These are phyloP conservation scores for Salvia sclarea DNA, from an alignment of 305 asterid genomes.

Conservation along the genomic window DNA sequence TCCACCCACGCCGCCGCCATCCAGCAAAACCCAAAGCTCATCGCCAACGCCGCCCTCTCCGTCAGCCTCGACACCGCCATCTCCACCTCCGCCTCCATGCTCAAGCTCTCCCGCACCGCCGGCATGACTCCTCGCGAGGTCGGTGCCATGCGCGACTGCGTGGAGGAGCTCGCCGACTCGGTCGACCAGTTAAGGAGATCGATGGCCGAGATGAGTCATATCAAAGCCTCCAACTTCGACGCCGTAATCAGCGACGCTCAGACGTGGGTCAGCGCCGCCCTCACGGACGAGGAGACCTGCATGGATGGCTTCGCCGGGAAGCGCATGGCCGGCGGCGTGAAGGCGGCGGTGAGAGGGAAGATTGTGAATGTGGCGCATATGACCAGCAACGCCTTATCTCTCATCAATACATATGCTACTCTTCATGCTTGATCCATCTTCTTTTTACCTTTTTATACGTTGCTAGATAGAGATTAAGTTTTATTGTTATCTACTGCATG, in stretches of 20 bases:
- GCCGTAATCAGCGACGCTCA: constrained; percentile 47
- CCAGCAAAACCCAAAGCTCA: constrained; percentile 49
- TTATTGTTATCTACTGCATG: not conserved
- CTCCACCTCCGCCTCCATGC: constrained; percentile 47
- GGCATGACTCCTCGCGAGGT: constrained; percentile 51
- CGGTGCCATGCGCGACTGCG: constrained; percentile 67
- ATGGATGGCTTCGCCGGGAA: constrained; percentile 63
- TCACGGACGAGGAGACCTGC: constrained; percentile 79
- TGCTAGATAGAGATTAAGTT: not conserved
- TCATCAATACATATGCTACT: constrained; percentile 51
- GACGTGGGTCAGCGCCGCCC: constrained; percentile 81
- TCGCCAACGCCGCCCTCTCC: constrained; percentile 61
- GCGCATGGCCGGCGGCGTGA: constrained; percentile 38
- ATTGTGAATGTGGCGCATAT: constrained; percentile 57
- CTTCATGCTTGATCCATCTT: constrained; percentile 45
- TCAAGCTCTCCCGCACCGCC: constrained; percentile 32
- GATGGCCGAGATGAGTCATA: constrained; percentile 46
- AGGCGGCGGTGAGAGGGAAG: constrained; percentile 41
- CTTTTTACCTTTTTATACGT: too few species aligned
- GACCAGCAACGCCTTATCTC: constrained; percentile 71
- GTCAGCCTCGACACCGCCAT: constrained; percentile 45
- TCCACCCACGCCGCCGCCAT: constrained; percentile 48
- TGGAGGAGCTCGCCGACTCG: constrained; percentile 60
- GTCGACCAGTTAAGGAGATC: constrained; percentile 46
- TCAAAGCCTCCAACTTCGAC: constrained; percentile 38